Evolutionary conservation across 768 basidiomycete genomes (phyloP).

Genomic region (Tulasnella sp.): DNA sequence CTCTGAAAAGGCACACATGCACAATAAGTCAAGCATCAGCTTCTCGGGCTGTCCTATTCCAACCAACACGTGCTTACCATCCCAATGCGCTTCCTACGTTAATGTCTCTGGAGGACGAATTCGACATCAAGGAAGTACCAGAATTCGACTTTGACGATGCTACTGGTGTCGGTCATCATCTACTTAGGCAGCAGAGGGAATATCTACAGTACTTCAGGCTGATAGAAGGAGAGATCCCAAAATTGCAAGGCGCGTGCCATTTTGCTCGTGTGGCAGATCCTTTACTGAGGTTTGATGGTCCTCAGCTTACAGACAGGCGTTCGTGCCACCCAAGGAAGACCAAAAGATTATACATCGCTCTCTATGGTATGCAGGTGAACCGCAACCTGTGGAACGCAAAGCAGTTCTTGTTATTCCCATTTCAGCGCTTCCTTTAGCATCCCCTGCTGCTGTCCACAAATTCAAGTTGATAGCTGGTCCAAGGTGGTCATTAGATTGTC

Average conservation of each 20-base stretch:
- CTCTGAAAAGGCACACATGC: no score
- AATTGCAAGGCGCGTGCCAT: conserved; percentile 64
- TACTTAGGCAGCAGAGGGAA: conserved; percentile 61
- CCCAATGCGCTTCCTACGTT: no score
- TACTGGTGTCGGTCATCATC: conserved; percentile 54
- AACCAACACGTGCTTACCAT: no score
- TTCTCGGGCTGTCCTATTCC: no score
- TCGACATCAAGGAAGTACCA: conserved; percentile 19
- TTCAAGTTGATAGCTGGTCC: conserved; percentile 80
- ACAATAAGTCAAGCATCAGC: no score
- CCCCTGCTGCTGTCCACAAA: conserved; percentile 60
- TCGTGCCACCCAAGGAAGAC: conserved; percentile 46
- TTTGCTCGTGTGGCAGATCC: conserved; percentile 17
- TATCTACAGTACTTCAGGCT: conserved; percentile 65
- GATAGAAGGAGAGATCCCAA: conserved; percentile 80
- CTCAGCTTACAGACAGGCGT: conserved; percentile 70
- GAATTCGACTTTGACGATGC: conserved; percentile 43
- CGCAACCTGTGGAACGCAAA: conserved; percentile 58
- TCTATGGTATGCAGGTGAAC: conserved; percentile 63
- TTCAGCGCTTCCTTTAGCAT: conserved; percentile 51
- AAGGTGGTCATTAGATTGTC: conserved; percentile 68
- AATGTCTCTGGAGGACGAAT: conserved; percentile 16
- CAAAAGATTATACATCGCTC: conserved; percentile 51
- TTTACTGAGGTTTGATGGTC: not conserved
- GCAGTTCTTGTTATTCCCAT: conserved; percentile 64